Evolutionary conservation across 2,329 filamentous ascomycete genomes (phyloP), one percentile per base, ranked within the genome.

Genomic region (Pestalotiopsis sp.): DNA sequence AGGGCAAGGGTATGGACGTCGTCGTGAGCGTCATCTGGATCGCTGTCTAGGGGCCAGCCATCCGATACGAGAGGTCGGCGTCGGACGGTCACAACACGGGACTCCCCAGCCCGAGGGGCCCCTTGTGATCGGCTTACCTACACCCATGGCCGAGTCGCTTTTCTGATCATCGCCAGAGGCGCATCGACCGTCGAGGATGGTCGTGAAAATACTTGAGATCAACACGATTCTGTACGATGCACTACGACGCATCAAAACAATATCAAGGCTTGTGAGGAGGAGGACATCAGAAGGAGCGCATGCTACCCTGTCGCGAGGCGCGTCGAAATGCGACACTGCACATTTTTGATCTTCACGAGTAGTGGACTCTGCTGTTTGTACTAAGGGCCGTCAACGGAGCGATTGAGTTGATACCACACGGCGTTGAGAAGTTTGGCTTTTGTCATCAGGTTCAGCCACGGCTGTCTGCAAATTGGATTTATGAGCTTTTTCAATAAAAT

Each of bases 11-110:
- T 49, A 84, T 92, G 80, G 90, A 92, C 74, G 88, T 92, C 65
- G 89, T 92, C 68, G 85, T 92, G 75, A 91, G 90, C 83, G 84
- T 92, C 74, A 93, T 95, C 79, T 96, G 93, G 93, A 89, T 96
- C 73, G 90, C 88, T 63, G 85, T 92, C 74, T 92, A 83, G 79
- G 76, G 49, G 23, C 45, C 62, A 20, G 31, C 14, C 11, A 12
- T 52, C 13, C 14, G 40, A 20, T 6, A 2, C 40, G 57, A 60
- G 25, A 60, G 25, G 9, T 20, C 45, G 45, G 23, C 45, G 45
- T n/a, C 17, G 25, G 57, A 27, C 57, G 57, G 57, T 17, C 20
- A 36, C 57, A 11, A 60, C 7, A 60, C 31, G 7, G 31, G 57
- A 27, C 23, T 60, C n/a, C 20, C 12, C 12, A 36, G 31, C 31